A percentile compares a stretch with the other conserved stretches of the same genome.
phyloP scores from a whole-genome alignment of 2,329 filamentous ascomycete species.

The Ophiostoma quercus region DNA sequence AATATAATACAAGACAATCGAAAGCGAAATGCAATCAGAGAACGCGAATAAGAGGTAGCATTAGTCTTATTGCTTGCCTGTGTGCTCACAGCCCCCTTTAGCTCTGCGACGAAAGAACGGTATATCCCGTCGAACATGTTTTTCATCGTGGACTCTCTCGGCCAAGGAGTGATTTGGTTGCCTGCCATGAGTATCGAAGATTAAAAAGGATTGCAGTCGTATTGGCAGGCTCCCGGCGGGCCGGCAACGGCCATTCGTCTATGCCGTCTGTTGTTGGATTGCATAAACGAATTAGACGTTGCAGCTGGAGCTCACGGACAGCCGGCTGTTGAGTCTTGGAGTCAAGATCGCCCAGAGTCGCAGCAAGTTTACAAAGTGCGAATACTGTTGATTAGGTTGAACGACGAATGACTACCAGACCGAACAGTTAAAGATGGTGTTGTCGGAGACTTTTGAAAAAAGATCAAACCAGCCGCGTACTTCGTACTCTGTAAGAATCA shows the following conservation, averaged over 20 bases:
- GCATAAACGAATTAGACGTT: background rate
- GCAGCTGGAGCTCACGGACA: background rate
- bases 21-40: background rate
- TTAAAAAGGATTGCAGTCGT: background rate
- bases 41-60: background rate
- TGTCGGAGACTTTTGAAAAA: slow-evolving; percentile 4
- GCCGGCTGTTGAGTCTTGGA: background rate
- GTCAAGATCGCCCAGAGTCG: background rate
- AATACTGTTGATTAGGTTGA: background rate
- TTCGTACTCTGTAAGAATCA: background rate
- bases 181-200: background rate
- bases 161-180: background rate
- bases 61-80: background rate
- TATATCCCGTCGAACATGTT: background rate
- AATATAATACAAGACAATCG: too few relatives aligned
- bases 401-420: background rate
- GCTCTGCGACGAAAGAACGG: background rate
- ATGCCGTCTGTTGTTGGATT: background rate
- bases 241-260: background rate
- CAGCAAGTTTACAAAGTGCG: background rate
- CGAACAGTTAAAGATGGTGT: background rate
- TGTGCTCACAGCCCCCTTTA: background rate
- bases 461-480: background rate
- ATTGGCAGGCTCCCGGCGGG: background rate
- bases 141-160: background rate